Evolutionary conservation across 345 rosid genomes (phyloP).

Genomic region (Hibiscus trionum): DNA sequence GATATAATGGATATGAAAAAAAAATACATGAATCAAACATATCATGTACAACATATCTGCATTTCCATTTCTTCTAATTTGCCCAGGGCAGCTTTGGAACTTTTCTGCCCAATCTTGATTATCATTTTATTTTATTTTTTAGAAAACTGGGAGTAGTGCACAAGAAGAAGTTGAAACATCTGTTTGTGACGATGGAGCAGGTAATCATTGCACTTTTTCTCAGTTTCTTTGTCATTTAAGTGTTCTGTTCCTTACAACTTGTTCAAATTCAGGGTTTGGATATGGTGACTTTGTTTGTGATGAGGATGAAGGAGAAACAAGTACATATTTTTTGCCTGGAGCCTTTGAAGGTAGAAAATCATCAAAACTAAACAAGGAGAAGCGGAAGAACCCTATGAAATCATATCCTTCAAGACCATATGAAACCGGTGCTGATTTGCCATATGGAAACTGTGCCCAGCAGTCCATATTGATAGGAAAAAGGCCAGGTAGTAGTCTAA

Average conservation of each 20-base stretch:
- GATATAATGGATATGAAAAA: neutral
- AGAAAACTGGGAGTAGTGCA: slow-evolving; percentile 66
- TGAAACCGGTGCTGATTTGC: slow-evolving; percentile 41
- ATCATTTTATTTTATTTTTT: neutral
- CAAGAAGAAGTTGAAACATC: slow-evolving; percentile 90
- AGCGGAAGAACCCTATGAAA: slow-evolving; percentile 39
- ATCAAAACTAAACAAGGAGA: slow-evolving; percentile 44
- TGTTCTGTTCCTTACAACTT: slow-evolving; percentile 11
- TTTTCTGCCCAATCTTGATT: slow-evolving; percentile 4
- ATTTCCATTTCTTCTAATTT: neutral
- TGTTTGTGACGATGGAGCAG: slow-evolving; percentile 55
- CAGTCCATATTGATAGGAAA: slow-evolving; percentile 48
- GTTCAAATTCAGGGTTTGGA: slow-evolving; percentile 43
- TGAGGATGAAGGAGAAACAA: slow-evolving; percentile 91
- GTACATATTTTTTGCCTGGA: slow-evolving; percentile 57
- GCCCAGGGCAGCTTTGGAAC: neutral
- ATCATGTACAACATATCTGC: neutral
- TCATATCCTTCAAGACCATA: slow-evolving; percentile 22
- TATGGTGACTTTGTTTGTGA: slow-evolving; percentile 51
- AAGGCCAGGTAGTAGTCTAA: slow-evolving; percentile 55
- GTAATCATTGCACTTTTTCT: slow-evolving; percentile 30
- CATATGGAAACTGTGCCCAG: slow-evolving; percentile 41
- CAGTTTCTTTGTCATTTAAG: slow-evolving; percentile 6
- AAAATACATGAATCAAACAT: neutral
- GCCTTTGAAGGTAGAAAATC: slow-evolving; percentile 50